Conservation (phyloP, 73 alveolate species). For the Blepharisma japonicum region DNA sequence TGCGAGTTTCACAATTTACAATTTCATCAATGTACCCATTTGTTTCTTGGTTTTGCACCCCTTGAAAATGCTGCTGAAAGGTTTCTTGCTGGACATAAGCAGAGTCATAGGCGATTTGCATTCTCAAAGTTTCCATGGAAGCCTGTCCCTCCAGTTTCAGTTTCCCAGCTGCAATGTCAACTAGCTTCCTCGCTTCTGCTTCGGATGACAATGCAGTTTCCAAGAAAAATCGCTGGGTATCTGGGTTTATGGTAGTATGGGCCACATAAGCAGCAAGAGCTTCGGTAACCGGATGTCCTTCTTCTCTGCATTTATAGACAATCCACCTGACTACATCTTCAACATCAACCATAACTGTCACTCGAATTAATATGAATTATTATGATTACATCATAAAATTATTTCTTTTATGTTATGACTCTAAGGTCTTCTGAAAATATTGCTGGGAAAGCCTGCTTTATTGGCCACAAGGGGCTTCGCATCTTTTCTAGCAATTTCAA, state of each 20-base stretch:
- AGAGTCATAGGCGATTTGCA: conserved; percentile 71
- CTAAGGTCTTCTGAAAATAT: conserved; percentile 17
- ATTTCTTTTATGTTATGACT: background rate
- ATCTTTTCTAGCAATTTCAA: conserved; percentile 3
- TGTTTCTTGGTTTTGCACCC: conserved; percentile 74
- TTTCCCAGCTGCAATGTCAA: conserved; percentile 76
- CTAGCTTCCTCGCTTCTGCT: conserved; percentile 70
- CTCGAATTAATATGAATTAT: too few species aligned
- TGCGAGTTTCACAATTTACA: conserved; percentile 78
- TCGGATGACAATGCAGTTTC: conserved; percentile 2
- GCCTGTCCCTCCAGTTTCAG: conserved; percentile 53
- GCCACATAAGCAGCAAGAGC: conserved; percentile 93
- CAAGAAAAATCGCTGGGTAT: conserved; percentile 33
- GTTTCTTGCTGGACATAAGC: conserved; percentile 82
- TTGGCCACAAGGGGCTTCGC: conserved; percentile 21
- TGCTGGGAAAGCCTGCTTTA: conserved; percentile 7
- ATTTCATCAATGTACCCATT: conserved; percentile 83
- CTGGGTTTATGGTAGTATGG: conserved; percentile 70
- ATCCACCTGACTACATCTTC: conserved; percentile 84
- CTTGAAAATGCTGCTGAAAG: conserved; percentile 64
- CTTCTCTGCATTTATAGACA: conserved; percentile 82
- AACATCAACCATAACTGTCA: conserved; percentile 67
- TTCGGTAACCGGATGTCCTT: conserved; percentile 88
- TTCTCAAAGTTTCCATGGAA: conserved; percentile 26
- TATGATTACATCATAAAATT: too few species aligned